Base-by-base conservation (phyloP, 164 flowering plant species). In the Annona squamosa region DNA sequence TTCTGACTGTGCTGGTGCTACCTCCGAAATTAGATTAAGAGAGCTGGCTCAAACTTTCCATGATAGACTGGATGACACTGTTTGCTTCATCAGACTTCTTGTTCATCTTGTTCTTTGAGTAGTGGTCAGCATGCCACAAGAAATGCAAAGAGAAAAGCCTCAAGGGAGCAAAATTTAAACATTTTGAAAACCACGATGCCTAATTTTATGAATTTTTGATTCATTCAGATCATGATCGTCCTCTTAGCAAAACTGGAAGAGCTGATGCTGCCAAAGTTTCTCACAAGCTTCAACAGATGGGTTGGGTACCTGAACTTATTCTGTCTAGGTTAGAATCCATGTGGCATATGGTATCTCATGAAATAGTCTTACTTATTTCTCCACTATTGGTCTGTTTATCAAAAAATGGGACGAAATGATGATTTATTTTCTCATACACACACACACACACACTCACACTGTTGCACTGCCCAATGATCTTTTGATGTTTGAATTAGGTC, bases 231-330 rank as follows among this genome's bases (percentile, higher is more conserved):
- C 97, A 94, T 78, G 97, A 91, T 74, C 92, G 97, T 16, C 97
- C 97, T 48, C 78, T 94, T 81, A 94, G 91, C 82, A 86, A 85
- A 81, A 76, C 81, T 43, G 98, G 98, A 65, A 84, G 82, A 44
- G 81, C 72, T 48, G 98, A 91, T 84, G 97, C 97, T 75, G 78
- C 83, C 45, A 82, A 74, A 68, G 82, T 94, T 45, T 81, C 97
- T 59, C 78, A 65, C 65, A 88, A 86, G 84, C 91, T 94, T 70
- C 88, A 84, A 72, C 82, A 84, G 73, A 69, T 91, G 83, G 92
- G 90, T 77, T 94, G 97, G 97, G 76, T 94, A 71, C 98, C 98
- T 77, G 78, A 94, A 74, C 95, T 94, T 70, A 89, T 94, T 67
- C 77, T 94, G 59, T 91, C 86, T 52, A 94, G 98, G 98, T 92